Conservation (phyloP, 2,329 filamentous ascomycete species). For the Ophiostoma australiae region DNA sequence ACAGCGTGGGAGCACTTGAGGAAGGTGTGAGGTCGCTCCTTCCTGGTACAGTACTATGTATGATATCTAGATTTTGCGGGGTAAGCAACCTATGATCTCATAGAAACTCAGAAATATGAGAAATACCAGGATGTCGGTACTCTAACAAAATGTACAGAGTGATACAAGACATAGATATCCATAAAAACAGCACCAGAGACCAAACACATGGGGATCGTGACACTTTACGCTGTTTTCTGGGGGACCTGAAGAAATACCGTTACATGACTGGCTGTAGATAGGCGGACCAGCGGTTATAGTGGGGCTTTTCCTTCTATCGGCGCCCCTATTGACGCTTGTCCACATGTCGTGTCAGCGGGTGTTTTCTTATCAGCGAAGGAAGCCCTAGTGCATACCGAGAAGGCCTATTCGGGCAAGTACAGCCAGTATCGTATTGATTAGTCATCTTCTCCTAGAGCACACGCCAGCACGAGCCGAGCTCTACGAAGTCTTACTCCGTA, state of each 20-base stretch:
- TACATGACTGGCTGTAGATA: conserved; percentile 22
- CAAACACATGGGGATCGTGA: neutral
- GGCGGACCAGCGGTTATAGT: neutral
- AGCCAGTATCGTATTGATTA: neutral
- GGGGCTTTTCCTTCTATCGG: neutral
- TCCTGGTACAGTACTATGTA: neutral
- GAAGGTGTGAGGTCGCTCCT: conserved; percentile 3
- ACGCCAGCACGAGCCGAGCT: neutral
- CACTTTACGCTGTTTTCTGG: neutral
- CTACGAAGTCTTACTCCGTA: neutral
- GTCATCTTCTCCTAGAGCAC: neutral
- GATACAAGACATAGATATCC: neutral
- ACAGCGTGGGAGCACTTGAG: neutral
- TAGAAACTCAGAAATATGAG: conserved; percentile 2
- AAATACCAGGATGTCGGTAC: neutral
- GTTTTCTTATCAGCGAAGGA: neutral
- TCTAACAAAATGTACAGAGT: neutral
- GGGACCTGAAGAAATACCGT: conserved; percentile 3
- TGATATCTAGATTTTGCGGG: conserved; percentile 10
- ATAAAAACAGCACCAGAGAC: neutral
- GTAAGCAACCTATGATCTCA: conserved; percentile 4
- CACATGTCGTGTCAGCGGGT: neutral
- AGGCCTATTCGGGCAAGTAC: neutral
- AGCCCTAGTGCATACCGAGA: neutral
- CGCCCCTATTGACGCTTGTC: neutral